Evolutionary conservation across 1,284 basidiomycete species (phyloP).

Genomic region (Fomitopsis pinicola): DNA sequence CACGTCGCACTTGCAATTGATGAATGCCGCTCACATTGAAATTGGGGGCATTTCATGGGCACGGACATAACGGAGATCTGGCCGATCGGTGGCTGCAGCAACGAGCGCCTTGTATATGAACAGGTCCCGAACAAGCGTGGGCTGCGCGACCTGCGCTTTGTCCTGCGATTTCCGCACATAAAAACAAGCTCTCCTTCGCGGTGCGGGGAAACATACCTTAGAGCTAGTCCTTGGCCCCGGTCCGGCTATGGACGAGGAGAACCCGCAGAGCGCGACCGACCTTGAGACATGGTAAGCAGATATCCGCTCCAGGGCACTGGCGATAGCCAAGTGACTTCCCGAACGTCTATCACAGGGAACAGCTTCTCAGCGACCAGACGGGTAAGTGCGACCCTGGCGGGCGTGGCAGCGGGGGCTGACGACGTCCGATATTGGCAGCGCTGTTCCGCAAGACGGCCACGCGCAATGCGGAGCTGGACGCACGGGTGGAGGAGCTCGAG

Average conservation of each 20-base stretch:
- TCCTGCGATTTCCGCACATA: background rate
- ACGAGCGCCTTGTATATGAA: background rate
- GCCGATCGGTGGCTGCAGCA: background rate
- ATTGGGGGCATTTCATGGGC: too few species aligned
- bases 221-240: background rate
- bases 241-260: conserved; percentile 22
- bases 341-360: conserved; percentile 20
- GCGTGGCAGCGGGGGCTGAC: background rate
- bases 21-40: too few species aligned
- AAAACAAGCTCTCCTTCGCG: background rate
- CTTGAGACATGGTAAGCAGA: conserved; percentile 5
- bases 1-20: too few species aligned
- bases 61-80: background rate
- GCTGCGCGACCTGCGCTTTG: conserved; percentile 2
- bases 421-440: conserved; percentile 12
- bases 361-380: conserved; percentile 29
- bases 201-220: background rate
- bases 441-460: conserved; percentile 29
- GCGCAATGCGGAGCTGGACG: conserved; percentile 27
- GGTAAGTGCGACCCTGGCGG: conserved; percentile 13
- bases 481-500: conserved; percentile 32
- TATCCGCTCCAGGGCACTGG: background rate
- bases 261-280: conserved; percentile 15
- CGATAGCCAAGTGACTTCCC: background rate
- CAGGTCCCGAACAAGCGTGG: conserved; percentile 1